Percentiles rank a stretch among this genome's conserved stretches.
Conservation (phyloP, 2,329 filamentous ascomycete species). For the Penicillium palitans region DNA sequence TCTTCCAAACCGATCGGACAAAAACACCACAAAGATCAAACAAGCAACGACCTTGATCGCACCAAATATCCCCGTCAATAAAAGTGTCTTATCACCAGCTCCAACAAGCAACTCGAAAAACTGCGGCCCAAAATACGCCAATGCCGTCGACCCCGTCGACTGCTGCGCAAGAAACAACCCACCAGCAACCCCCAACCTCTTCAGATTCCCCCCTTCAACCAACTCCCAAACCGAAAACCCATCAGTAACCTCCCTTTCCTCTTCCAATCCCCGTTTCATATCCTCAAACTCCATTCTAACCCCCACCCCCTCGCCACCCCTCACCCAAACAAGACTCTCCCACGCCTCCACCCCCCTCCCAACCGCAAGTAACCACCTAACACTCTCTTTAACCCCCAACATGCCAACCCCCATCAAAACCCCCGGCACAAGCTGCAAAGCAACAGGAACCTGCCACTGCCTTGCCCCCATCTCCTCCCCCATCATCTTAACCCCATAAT, state of each 20-base stretch:
- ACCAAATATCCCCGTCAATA: slow-evolving; percentile 57
- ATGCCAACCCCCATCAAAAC: slow-evolving; percentile 51
- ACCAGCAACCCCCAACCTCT: slow-evolving; percentile 42
- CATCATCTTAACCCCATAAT: slow-evolving; percentile 45
- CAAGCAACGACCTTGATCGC: slow-evolving; percentile 55
- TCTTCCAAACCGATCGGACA: slow-evolving; percentile 55
- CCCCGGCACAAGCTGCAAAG: slow-evolving; percentile 52
- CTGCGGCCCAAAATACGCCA: slow-evolving; percentile 58
- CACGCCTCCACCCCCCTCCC: slow-evolving; percentile 46
- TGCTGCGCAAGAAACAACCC: slow-evolving; percentile 55
- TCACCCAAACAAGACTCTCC: slow-evolving; percentile 51
- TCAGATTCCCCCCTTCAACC: too few relatives aligned
- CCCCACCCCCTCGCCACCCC: slow-evolving; percentile 43
- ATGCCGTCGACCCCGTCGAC: slow-evolving; percentile 56
- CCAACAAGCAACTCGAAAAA: slow-evolving; percentile 56
- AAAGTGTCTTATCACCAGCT: slow-evolving; percentile 45
- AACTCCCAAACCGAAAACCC: too few relatives aligned
- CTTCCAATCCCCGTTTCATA: slow-evolving; percentile 43
- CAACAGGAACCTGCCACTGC: slow-evolving; percentile 60
- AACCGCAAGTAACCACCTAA: slow-evolving; percentile 53
- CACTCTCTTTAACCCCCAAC: slow-evolving; percentile 46
- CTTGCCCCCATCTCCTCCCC: slow-evolving; percentile 24
- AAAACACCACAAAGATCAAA: slow-evolving; percentile 53
- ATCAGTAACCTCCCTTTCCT: background rate
- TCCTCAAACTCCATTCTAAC: slow-evolving; percentile 52